Conservation (phyloP, 1,284 basidiomycete species). For the Microbotryum intermedium region DNA sequence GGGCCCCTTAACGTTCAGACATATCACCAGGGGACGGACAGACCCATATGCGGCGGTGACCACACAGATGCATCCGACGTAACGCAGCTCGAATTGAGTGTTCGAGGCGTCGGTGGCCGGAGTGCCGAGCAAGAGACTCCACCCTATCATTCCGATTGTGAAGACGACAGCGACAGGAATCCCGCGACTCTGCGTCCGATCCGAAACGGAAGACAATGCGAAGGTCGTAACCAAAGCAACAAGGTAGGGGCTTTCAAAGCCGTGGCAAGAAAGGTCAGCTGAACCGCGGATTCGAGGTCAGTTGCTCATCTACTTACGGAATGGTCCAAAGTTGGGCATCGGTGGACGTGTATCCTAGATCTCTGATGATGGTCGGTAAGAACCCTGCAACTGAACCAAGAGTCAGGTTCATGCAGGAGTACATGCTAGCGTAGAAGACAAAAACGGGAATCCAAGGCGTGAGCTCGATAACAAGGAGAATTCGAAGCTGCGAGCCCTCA, state of each 20-base stretch:
- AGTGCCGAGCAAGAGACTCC: slow-evolving; percentile 40
- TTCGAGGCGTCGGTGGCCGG: slow-evolving; percentile 33
- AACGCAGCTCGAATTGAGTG: slow-evolving; percentile 23
- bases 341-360: slow-evolving; percentile 45
- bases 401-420: slow-evolving; percentile 65
- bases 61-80: slow-evolving; percentile 42
- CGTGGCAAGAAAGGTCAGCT: too few species aligned
- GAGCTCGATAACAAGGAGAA: slow-evolving; percentile 51
- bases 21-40: too few species aligned
- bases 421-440: too few species aligned
- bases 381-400: slow-evolving; percentile 72
- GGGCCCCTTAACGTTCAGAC: too few species aligned
- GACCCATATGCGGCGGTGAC: slow-evolving; percentile 36
- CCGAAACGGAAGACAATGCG: slow-evolving; percentile 55
- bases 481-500: slow-evolving; percentile 43
- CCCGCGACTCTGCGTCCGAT: slow-evolving; percentile 63
- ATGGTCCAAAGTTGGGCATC: slow-evolving; percentile 59
- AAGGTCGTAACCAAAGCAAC: slow-evolving; percentile 7
- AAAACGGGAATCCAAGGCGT: not conserved
- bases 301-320: slow-evolving; percentile 46
- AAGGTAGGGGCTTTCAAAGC: slow-evolving; percentile 25
- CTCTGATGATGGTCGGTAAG: slow-evolving; percentile 46
- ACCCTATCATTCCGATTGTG: slow-evolving; percentile 41
- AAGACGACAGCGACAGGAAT: slow-evolving; percentile 40
- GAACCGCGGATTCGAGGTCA: too few species aligned